Evolutionary conservation across 1,284 basidiomycete species (phyloP).

Genomic region (Trichosporon coremiiforme): DNA sequence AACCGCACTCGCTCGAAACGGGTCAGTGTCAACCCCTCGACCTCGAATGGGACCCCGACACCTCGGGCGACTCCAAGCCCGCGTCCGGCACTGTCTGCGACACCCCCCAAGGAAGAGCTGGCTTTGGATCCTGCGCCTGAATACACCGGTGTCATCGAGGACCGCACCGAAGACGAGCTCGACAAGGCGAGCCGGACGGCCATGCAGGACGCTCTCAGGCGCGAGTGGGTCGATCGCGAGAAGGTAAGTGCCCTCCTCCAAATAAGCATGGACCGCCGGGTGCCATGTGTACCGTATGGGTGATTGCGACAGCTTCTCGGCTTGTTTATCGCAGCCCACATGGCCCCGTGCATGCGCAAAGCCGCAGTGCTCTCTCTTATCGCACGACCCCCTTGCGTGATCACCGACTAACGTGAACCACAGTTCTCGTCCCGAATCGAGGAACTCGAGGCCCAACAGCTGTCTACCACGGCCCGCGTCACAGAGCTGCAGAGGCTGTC

Average conservation of each 20-base stretch:
- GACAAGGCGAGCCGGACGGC: slow-evolving; percentile 37
- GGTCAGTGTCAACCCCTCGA: background rate
- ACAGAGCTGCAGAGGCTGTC: slow-evolving; percentile 16
- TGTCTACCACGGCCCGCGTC: slow-evolving; percentile 5
- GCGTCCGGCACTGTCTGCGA: background rate
- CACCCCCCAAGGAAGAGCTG: background rate
- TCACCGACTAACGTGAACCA: too few relatives aligned
- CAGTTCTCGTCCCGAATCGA: slow-evolving; percentile 29
- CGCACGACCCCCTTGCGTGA: background rate
- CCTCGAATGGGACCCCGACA: background rate
- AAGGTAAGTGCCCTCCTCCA: slow-evolving; percentile 36
- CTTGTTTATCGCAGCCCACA: slow-evolving; percentile 5
- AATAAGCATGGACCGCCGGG: slow-evolving; percentile 1
- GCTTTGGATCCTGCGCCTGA: background rate
- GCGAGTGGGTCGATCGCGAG: slow-evolving; percentile 46
- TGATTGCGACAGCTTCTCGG: background rate
- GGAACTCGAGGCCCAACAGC: slow-evolving; percentile 23
- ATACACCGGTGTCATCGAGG: slow-evolving; percentile 32
- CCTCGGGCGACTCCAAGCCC: slow-evolving; percentile 10
- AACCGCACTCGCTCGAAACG: slow-evolving; percentile 27
- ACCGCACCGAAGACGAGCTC: slow-evolving; percentile 45
- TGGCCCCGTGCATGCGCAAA: slow-evolving; percentile 3
- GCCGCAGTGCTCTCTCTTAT: background rate
- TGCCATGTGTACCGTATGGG: background rate
- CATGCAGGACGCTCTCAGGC: slow-evolving; percentile 39